A percentile compares a stretch with the other conserved stretches of the same genome.
Conservation (phyloP, 371 early-diverging fungal species). For the Rhizopus delemar region DNA sequence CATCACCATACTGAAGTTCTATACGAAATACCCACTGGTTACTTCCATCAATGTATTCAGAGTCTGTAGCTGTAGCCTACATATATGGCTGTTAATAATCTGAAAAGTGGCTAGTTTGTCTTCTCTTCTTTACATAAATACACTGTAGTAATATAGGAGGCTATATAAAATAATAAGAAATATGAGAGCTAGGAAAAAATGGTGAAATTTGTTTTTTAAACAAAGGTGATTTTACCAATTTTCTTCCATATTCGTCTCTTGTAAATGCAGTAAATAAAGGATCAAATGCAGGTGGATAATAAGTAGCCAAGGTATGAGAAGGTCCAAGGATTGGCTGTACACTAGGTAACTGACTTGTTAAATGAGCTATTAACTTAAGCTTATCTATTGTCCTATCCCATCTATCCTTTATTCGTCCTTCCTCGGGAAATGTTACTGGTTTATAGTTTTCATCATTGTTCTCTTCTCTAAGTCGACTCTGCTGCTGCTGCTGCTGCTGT, state of each 20-base stretch:
- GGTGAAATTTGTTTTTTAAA: not conserved
- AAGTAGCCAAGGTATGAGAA: slow-evolving; percentile 38
- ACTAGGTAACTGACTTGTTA: slow-evolving; percentile 6
- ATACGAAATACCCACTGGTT: slow-evolving; percentile 64
- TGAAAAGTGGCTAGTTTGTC: slow-evolving; percentile 3
- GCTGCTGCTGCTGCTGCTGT: slow-evolving; percentile 1
- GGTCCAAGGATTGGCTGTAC: slow-evolving; percentile 12
- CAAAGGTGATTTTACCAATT: slow-evolving; percentile 29
- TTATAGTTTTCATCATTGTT: not conserved
- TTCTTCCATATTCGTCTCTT: slow-evolving; percentile 45
- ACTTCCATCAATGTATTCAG: slow-evolving; percentile 41
- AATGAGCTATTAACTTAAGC: slow-evolving; percentile 33
- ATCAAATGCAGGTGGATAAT: slow-evolving; percentile 50
- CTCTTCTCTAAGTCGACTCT: slow-evolving; percentile 3
- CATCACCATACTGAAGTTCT: slow-evolving; percentile 77
- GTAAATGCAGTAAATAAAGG: slow-evolving; percentile 44
- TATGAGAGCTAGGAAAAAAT: not conserved
- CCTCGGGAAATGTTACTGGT: slow-evolving; percentile 2
- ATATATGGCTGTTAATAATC: slow-evolving; percentile 1
- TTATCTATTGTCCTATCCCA: slow-evolving; percentile 49
- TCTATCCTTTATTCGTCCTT: slow-evolving; percentile 21
- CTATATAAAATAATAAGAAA: slow-evolving; percentile 19
- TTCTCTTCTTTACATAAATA: slow-evolving; percentile 28
- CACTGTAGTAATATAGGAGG: slow-evolving; percentile 48
- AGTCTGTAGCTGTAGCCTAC: slow-evolving; percentile 59